A percentile compares a stretch with the other conserved stretches of the same genome.
Conservation (phyloP, 2,329 filamentous ascomycete species). For the Aspergillus floridensis region DNA sequence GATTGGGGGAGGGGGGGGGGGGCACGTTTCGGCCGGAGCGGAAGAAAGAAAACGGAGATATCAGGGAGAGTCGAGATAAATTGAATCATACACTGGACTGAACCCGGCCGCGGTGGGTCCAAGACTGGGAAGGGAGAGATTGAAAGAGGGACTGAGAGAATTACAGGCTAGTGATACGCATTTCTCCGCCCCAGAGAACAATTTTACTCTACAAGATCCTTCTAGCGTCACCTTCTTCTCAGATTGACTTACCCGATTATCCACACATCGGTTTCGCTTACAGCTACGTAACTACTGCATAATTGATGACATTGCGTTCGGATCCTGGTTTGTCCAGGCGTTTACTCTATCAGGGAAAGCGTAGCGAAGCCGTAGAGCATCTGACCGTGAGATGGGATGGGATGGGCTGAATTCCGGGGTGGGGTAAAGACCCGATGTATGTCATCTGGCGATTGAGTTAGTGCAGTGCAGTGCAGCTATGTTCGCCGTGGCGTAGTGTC, state of each 20-base stretch:
- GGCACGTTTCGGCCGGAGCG: neutral
- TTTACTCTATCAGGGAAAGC: neutral
- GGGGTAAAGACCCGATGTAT: no score
- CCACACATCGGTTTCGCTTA: no score
- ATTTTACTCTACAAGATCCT: neutral
- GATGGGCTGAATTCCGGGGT: no score
- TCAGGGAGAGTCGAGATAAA: neutral
- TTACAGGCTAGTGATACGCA: no score
- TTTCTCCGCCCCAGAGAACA: neutral
- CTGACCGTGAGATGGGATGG: no score
- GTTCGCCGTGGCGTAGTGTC: no score
- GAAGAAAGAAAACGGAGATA: neutral
- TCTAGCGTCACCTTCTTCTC: neutral
- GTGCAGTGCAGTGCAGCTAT: no score
- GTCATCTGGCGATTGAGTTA: no score
- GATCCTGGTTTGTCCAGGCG: neutral
- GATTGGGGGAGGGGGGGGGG: neutral
- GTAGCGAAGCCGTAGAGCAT: neutral
- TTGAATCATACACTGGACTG: neutral
- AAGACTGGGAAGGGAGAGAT: neutral
- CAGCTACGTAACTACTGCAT: no score
- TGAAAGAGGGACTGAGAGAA: no score
- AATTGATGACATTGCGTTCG: neutral
- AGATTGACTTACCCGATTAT: no score
- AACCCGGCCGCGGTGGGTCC: neutral